Percentiles rank a stretch among this genome's conserved stretches.
Evolutionary conservation across 1,139 yeast genomes (phyloP).

Genomic region (Zygosaccharomyces pseudobailii): DNA sequence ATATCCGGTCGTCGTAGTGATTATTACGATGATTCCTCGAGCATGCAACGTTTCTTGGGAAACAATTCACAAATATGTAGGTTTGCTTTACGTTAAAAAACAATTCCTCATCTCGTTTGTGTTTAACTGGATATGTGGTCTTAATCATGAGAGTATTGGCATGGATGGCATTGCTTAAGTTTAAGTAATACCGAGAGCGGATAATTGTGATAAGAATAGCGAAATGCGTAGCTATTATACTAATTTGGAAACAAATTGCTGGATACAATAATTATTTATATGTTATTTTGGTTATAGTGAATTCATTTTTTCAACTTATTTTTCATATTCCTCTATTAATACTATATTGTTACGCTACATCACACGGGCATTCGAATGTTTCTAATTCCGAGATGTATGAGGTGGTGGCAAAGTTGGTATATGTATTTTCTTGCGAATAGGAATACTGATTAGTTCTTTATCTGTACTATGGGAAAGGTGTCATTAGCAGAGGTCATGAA

Average conservation of each 20-base stretch:
- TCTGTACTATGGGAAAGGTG: constrained; percentile 33
- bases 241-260: constrained; percentile 57
- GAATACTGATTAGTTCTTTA: constrained; percentile 37
- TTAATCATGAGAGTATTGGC: constrained; percentile 54
- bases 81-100: constrained; percentile 28
- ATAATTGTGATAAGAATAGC: constrained; percentile 58
- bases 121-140: constrained; percentile 55
- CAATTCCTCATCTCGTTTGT: constrained; percentile 42
- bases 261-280: constrained; percentile 50
- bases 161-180: constrained; percentile 50
- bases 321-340: constrained; percentile 53
- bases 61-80: constrained; percentile 30
- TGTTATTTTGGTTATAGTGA: constrained; percentile 49
- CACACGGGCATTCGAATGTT: constrained; percentile 21
- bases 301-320: constrained; percentile 49
- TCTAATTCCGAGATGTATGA: constrained; percentile 34
- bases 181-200: constrained; percentile 48
- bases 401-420: constrained; percentile 49
- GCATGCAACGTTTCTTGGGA: constrained; percentile 54
- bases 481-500: constrained; percentile 49
- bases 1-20: constrained; percentile 50
- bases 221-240: constrained; percentile 61
- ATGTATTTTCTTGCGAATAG: constrained; percentile 45
- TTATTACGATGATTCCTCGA: constrained; percentile 58
- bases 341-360: constrained; percentile 43